phyloP scores from a whole-genome alignment of 2,329 filamentous ascomycete species.

The Colletotrichum abscissum region DNA sequence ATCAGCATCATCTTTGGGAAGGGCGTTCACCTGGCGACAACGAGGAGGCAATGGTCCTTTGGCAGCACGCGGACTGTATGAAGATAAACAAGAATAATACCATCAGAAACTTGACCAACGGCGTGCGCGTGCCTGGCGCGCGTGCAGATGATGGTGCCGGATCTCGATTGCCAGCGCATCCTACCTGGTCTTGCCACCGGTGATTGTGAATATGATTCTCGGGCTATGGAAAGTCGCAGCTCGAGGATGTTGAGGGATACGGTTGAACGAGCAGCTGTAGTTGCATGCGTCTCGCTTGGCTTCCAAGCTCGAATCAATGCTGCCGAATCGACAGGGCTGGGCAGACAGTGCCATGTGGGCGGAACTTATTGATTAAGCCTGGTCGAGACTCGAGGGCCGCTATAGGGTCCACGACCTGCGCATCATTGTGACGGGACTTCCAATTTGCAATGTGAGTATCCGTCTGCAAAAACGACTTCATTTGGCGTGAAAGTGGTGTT shows the following conservation, averaged over 20 bases:
- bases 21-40: background rate
- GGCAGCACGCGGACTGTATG: background rate
- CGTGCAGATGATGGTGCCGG: constrained; percentile 21
- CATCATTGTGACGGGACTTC: background rate
- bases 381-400: background rate
- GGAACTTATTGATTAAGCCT: constrained; percentile 8
- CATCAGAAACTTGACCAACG: constrained; percentile 10
- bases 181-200: background rate
- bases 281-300: background rate
- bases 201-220: background rate
- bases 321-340: constrained; percentile 3
- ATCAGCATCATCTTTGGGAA: background rate
- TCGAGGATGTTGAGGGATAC: background rate
- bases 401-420: constrained; percentile 7
- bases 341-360: constrained; percentile 3
- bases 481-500: background rate
- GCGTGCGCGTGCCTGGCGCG: constrained; percentile 11
- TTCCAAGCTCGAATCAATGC: background rate
- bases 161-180: constrained; percentile 27
- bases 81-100: background rate
- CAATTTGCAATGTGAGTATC: background rate
- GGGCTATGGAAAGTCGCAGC: background rate
- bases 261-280: background rate
- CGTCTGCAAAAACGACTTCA: too few relatives aligned
- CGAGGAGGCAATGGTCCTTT: background rate